Evolutionary conservation across 2,329 filamentous ascomycete genomes (phyloP), one percentile per base, ranked within the genome.

Genomic region (Hypoxylon sp.): DNA sequence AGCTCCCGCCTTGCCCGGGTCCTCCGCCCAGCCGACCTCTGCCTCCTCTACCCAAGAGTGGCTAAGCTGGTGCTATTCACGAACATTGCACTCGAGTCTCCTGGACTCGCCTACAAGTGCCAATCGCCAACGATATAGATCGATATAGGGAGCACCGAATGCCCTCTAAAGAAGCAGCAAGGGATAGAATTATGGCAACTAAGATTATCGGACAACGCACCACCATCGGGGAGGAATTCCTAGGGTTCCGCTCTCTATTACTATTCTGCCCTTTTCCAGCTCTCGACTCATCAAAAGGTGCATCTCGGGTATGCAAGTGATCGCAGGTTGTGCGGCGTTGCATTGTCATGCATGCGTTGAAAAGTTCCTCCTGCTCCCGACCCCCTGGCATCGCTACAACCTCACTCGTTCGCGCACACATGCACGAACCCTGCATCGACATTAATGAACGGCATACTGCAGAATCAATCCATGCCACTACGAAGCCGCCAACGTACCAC

Each of bases 1-100:
- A 90, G 77, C 87, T 91, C 72, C 88, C 88, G 82, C 88, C 88
- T 74, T 90, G 88, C 86, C 88, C 88, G 60, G 88, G 88, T 74
- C 88, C 88, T 67, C 88, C 88, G 75, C 88, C 88, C 71, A 88
- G 85, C 80, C 84, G 88, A 61, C 88, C 88, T 80, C 86, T 90
- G 59, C 88, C 88, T 79, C 86, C 88, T 80, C 86, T 90, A 70
- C 88, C 88, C 78, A 90, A 89, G 82, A 84, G 85, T 76, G 83
- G 82, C 74, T 88, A 88, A 77, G 66, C 48, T 75, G 59, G 69
- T 35, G 46, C 47, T 26, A n/a, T 46, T 39, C 22, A 19, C 58
- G 17, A 63, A 46, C 48, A 61, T 48, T 44, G 29, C 58, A 60
- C 50, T 62, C 62, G 55, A 73, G 66, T 65, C 64, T 59, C 61